Evolutionary conservation across 2,329 filamentous ascomycete genomes (phyloP).

Genomic region (Colletotrichum sp.): DNA sequence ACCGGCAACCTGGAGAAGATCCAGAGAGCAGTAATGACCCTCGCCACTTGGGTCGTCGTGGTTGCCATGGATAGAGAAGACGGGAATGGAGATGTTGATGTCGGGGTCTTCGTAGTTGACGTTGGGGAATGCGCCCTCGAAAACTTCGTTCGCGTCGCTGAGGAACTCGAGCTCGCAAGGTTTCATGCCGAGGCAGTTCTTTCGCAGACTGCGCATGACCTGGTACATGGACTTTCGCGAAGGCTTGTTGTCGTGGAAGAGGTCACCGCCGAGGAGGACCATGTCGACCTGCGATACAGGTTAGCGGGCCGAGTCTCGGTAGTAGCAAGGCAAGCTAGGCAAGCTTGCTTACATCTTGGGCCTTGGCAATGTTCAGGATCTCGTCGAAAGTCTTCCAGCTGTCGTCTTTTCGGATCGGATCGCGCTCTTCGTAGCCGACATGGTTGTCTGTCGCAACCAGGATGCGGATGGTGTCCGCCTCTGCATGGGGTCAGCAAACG

Average conservation of each 20-base stretch:
- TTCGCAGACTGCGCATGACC: slow-evolving; percentile 91
- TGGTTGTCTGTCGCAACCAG: slow-evolving; percentile 96
- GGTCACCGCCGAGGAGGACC: slow-evolving; percentile 91
- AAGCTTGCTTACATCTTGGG: slow-evolving; percentile 69
- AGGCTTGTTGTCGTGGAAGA: slow-evolving; percentile 98
- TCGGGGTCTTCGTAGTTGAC: slow-evolving; percentile 98
- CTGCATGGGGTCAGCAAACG: slow-evolving; percentile 31
- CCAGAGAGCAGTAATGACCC: slow-evolving; percentile 88
- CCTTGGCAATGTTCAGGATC: slow-evolving; percentile 86
- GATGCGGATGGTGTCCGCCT: slow-evolving; percentile 88
- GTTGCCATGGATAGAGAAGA: slow-evolving; percentile 98
- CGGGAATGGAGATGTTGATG: slow-evolving; percentile 95
- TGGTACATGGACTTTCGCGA: slow-evolving; percentile 96
- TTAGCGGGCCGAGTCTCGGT: not conserved
- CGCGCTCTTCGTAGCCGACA: slow-evolving; percentile 94
- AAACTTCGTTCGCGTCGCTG: slow-evolving; percentile 90
- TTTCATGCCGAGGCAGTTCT: slow-evolving; percentile 94
- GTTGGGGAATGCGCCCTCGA: slow-evolving; percentile 87
- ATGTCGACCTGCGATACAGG: slow-evolving; percentile 74
- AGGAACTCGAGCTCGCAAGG: slow-evolving; percentile 95
- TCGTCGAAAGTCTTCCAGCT: slow-evolving; percentile 98
- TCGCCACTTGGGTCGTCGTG: slow-evolving; percentile 98
- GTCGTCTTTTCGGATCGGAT: slow-evolving; percentile 93
- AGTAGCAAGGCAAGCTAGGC: not conserved
- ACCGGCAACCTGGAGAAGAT: slow-evolving; percentile 88